Evolutionary conservation across 495 filamentous ascomycete species (phyloP).

Genomic region (Thozetella sp.): DNA sequence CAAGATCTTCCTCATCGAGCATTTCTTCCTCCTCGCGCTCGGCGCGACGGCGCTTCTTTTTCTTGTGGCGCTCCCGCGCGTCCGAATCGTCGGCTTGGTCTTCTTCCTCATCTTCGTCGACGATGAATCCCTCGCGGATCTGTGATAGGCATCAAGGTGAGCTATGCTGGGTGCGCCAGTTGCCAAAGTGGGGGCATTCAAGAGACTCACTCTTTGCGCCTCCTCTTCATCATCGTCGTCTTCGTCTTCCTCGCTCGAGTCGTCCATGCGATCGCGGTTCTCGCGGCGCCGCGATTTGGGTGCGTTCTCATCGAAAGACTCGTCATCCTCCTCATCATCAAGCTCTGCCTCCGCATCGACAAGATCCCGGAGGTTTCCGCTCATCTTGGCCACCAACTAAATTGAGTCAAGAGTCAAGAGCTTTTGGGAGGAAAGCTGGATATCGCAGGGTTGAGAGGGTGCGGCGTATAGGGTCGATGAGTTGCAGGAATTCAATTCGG

Average conservation of each 20-base stretch:
- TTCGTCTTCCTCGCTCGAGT: constrained; percentile 95
- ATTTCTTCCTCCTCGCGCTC: constrained; percentile 85
- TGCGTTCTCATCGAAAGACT: constrained; percentile 81
- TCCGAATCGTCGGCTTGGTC: constrained; percentile 68
- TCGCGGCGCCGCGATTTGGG: constrained; percentile 55
- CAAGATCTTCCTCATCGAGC: constrained; percentile 94
- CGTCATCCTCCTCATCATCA: constrained; percentile 89
- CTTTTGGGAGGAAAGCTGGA: too few relatives aligned
- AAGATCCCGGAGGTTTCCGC: constrained; percentile 65
- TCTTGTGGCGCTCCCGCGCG: constrained; percentile 60
- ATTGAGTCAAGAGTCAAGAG: constrained; percentile 1
- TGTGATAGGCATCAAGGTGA: constrained; percentile 26
- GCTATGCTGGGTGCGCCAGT: neutral
- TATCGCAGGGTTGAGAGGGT: too few relatives aligned
- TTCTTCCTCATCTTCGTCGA: constrained; percentile 87
- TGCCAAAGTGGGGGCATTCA: neutral
- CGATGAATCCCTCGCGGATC: constrained; percentile 94
- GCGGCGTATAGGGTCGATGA: too few relatives aligned
- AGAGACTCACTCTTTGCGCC: constrained; percentile 46
- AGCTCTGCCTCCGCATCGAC: constrained; percentile 84
- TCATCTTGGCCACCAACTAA: constrained; percentile 54
- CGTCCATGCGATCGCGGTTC: constrained; percentile 56
- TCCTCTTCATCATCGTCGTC: constrained; percentile 94
- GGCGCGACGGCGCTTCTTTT: constrained; percentile 68
- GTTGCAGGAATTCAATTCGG: too few relatives aligned